Conservation (phyloP, 768 basidiomycete species). For the Galerina sulciceps region DNA sequence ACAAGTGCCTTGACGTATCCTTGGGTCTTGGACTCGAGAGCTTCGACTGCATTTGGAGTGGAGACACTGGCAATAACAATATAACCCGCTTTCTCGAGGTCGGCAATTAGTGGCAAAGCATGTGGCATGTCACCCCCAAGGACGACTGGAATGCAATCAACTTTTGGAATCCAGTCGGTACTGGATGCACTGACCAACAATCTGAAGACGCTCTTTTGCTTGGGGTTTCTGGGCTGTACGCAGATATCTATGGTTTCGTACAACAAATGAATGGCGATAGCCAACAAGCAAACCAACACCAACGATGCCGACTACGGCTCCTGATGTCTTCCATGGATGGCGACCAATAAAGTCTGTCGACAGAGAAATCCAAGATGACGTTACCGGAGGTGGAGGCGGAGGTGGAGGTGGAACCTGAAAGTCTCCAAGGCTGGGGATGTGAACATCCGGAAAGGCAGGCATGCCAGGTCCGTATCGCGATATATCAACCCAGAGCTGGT, state of each 20-base stretch:
- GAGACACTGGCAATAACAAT: conserved; percentile 84
- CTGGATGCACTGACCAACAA: conserved; percentile 59
- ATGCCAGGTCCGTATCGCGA: conserved; percentile 80
- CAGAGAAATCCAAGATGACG: conserved; percentile 48
- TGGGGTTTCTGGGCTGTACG: conserved; percentile 48
- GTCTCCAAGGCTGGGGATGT: conserved; percentile 66
- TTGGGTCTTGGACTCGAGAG: conserved; percentile 65
- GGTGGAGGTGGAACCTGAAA: conserved; percentile 70
- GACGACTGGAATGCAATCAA: conserved; percentile 53
- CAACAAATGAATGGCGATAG: conserved; percentile 45
- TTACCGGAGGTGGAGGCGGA: conserved; percentile 60
- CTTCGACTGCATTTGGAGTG: conserved; percentile 64
- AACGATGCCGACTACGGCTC: conserved; percentile 57
- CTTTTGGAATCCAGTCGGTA: neutral
- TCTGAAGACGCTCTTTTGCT: conserved; percentile 60
- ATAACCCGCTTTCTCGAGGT: conserved; percentile 79
- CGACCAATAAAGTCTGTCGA: conserved; percentile 55
- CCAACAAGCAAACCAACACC: conserved; percentile 67
- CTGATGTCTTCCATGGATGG: conserved; percentile 66
- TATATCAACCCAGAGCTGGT: conserved; percentile 79
- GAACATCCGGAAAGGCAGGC: conserved; percentile 52
- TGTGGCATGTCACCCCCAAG: conserved; percentile 80
- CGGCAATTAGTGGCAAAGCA: conserved; percentile 72
- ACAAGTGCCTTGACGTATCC: conserved; percentile 85
- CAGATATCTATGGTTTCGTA: conserved; percentile 35